Evolutionary conservation across 2,329 filamentous ascomycete genomes (phyloP).

Genomic region (Claviceps quebecensis): DNA sequence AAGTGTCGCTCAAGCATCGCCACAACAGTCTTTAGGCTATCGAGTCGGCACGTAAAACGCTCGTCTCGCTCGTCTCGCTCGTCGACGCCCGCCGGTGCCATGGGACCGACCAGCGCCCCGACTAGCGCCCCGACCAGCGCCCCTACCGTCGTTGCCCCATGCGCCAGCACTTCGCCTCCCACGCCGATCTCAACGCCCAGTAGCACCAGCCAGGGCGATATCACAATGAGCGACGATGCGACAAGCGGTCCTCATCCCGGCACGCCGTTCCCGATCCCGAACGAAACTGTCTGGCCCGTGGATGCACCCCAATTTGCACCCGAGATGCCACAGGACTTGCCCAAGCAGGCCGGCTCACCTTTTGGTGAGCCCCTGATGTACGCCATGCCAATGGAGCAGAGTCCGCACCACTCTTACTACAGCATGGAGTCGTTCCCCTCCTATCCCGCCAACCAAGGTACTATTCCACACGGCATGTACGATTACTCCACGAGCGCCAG

Average conservation of each 20-base stretch:
- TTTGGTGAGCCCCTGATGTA: slow-evolving; percentile 18
- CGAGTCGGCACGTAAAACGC: slow-evolving; percentile 21
- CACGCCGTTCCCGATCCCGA: slow-evolving; percentile 26
- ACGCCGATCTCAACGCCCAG: neutral
- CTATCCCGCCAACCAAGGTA: slow-evolving; percentile 8
- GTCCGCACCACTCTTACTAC: slow-evolving; percentile 14
- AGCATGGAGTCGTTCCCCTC: slow-evolving; percentile 8
- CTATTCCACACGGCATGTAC: slow-evolving; percentile 9
- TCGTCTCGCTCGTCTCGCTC: slow-evolving; percentile 22
- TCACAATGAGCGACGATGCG: slow-evolving; percentile 21
- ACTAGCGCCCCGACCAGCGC: neutral
- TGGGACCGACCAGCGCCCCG: slow-evolving; percentile 6
- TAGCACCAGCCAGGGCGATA: slow-evolving; percentile 9
- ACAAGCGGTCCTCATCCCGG: slow-evolving; percentile 24
- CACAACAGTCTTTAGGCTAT: slow-evolving; percentile 18
- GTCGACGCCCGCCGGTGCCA: slow-evolving; percentile 17
- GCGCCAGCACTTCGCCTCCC: neutral
- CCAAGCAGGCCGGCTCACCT: slow-evolving; percentile 20
- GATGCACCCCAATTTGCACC: slow-evolving; percentile 26
- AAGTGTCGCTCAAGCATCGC: slow-evolving; percentile 16
- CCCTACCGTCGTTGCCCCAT: neutral
- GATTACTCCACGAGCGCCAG: slow-evolving; percentile 15
- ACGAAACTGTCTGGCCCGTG: slow-evolving; percentile 22
- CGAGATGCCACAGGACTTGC: slow-evolving; percentile 14
- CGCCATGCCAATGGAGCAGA: slow-evolving; percentile 18